Evolutionary conservation across 2,329 filamentous ascomycete genomes (phyloP).

Genomic region (Talaromyces sp.): DNA sequence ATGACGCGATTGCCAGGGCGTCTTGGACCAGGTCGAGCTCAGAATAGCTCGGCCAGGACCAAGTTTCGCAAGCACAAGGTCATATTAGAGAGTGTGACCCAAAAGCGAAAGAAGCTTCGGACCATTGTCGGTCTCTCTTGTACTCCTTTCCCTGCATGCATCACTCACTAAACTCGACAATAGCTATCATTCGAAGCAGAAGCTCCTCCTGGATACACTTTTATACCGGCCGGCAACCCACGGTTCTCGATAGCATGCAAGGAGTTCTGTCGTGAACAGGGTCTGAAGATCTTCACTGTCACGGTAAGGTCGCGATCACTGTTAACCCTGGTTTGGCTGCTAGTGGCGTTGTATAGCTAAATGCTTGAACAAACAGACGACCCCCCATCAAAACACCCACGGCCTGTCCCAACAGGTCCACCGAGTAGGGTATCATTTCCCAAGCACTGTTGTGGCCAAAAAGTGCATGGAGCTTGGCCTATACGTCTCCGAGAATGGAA

Average conservation of each 20-base stretch:
- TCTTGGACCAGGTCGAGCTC: conserved; percentile 28
- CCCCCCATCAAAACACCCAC: conserved; percentile 46
- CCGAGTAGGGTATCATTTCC: conserved; percentile 60
- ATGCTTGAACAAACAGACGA: conserved; percentile 35
- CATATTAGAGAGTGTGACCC: conserved; percentile 53
- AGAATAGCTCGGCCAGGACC: conserved; percentile 29
- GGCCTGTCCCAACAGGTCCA: conserved; percentile 57
- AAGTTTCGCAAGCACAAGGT: conserved; percentile 50
- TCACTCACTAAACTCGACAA: conserved; percentile 28
- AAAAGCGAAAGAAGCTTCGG: conserved; percentile 56
- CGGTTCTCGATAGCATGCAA: conserved; percentile 56
- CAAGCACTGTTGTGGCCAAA: conserved; percentile 53
- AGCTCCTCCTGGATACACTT: conserved; percentile 56
- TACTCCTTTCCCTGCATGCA: neutral
- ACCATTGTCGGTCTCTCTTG: conserved; percentile 41
- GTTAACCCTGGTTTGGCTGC: neutral
- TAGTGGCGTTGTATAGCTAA: neutral
- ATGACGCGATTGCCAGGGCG: conserved; percentile 28
- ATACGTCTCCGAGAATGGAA: conserved; percentile 45
- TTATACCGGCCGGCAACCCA: conserved; percentile 56
- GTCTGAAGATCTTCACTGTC: conserved; percentile 53
- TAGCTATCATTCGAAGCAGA: conserved; percentile 53
- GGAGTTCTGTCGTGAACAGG: conserved; percentile 53
- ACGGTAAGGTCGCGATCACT: conserved; percentile 46
- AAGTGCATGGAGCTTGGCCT: conserved; percentile 49